Evolutionary conservation across 257 asterid genomes (phyloP).

Genomic region (Fraxinus quadrangulata): DNA sequence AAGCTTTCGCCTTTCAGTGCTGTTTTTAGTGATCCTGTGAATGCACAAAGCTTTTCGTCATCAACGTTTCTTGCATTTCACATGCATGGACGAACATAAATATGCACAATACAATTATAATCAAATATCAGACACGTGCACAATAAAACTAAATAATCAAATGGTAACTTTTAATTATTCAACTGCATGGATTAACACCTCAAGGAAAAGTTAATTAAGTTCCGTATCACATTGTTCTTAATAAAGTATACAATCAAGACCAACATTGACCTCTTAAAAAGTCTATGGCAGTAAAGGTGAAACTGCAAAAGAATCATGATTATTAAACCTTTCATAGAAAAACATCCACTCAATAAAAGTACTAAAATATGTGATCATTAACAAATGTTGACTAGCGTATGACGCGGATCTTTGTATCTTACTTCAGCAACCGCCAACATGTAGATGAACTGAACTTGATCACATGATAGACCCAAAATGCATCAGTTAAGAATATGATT

Average conservation of each 20-base stretch:
- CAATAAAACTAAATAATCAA: slow-evolving; percentile 30
- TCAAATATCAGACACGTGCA: background rate
- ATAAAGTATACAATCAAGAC: background rate
- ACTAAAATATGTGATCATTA: background rate
- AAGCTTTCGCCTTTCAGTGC: slow-evolving; percentile 70
- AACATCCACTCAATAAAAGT: background rate
- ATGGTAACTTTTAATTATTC: slow-evolving; percentile 10
- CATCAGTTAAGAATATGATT: slow-evolving; percentile 17
- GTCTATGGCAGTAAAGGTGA: background rate
- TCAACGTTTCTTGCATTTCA: background rate
- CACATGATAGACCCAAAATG: background rate
- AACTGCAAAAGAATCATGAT: background rate
- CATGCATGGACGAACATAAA: background rate
- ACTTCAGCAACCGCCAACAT: slow-evolving; percentile 8
- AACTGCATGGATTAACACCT: slow-evolving; percentile 34
- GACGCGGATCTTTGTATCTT: slow-evolving; percentile 8
- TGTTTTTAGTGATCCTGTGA: slow-evolving; percentile 67
- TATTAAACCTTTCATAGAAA: background rate
- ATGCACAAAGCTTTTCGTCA: background rate
- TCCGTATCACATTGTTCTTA: background rate
- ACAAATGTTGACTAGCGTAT: background rate
- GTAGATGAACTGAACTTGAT: slow-evolving; percentile 19
- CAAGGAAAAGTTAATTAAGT: background rate
- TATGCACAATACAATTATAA: too few relatives aligned
- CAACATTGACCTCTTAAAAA: background rate